phyloP scores from a whole-genome alignment of 2,329 filamentous ascomycete species.

The Aspergillus udagawae region DNA sequence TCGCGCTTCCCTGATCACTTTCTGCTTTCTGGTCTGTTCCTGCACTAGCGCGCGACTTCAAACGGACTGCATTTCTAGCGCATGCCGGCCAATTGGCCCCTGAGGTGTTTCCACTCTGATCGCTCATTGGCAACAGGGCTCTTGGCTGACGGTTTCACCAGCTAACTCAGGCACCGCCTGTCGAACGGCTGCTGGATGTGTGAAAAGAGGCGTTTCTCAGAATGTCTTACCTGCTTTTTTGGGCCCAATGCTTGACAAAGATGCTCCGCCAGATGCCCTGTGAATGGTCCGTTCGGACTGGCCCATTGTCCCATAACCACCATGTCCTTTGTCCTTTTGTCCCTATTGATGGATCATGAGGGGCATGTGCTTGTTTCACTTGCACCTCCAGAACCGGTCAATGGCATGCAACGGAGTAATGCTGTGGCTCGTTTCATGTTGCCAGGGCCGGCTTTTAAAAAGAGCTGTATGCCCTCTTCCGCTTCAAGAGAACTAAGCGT shows the following conservation, averaged over 20 bases:
- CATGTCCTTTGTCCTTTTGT: constrained; percentile 4
- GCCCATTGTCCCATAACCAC: not conserved
- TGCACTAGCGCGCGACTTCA: constrained; percentile 16
- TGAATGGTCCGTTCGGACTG: not conserved
- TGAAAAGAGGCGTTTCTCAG: constrained; percentile 8
- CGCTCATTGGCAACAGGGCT: not conserved
- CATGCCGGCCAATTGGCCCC: not conserved
- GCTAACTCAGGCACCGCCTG: not conserved
- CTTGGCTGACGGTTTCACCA: not conserved
- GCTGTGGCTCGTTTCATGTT: not conserved
- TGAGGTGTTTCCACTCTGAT: not conserved
- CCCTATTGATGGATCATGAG: constrained; percentile 5
- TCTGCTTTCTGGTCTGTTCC: constrained; percentile 10
- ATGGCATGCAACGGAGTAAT: not conserved
- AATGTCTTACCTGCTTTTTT: constrained; percentile 18
- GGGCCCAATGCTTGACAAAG: not conserved
- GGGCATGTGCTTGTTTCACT: constrained; percentile 11
- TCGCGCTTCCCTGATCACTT: constrained; percentile 1
- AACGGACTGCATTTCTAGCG: not conserved
- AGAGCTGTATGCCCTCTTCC: not conserved
- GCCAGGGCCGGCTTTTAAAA: not conserved
- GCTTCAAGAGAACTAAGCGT: not conserved
- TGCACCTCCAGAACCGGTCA: not conserved
- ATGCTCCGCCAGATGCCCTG: not conserved
- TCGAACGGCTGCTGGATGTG: not conserved